Conservation (phyloP, 2,329 filamentous ascomycete species). For the Periconia sp. region DNA sequence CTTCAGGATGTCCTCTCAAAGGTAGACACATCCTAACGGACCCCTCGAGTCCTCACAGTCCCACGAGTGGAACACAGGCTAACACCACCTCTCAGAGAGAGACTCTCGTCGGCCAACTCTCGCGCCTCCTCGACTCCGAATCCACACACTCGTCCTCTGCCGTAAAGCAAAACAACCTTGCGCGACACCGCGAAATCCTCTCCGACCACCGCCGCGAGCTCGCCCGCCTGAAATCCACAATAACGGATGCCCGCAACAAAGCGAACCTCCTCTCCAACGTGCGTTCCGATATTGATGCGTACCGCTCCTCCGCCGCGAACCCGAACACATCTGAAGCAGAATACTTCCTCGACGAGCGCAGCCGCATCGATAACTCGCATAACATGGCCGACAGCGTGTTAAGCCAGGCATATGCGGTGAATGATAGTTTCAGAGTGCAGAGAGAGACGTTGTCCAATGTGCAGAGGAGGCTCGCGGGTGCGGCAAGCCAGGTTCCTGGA, state of each 20-base stretch:
- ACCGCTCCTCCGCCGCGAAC: conserved; percentile 68
- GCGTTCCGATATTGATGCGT: conserved; percentile 87
- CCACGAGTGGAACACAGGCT: background rate
- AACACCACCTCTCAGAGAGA: conserved; percentile 66
- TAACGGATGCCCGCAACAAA: conserved; percentile 78
- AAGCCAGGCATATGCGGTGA: conserved; percentile 94
- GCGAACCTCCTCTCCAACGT: conserved; percentile 90
- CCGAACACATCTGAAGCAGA: conserved; percentile 85
- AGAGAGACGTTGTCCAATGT: conserved; percentile 85
- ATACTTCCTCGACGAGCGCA: conserved; percentile 93
- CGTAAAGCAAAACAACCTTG: conserved; percentile 94
- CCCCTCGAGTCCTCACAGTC: conserved; percentile 6
- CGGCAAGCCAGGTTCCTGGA: conserved; percentile 88
- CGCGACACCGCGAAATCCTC: conserved; percentile 87
- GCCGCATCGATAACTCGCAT: conserved; percentile 84
- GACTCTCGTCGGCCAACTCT: conserved; percentile 75
- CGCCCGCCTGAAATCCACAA: conserved; percentile 68
- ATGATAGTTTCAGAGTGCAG: conserved; percentile 86
- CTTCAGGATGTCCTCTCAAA: conserved; percentile 83
- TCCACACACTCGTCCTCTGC: conserved; percentile 82
- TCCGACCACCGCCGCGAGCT: conserved; percentile 84
- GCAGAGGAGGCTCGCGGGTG: conserved; percentile 84
- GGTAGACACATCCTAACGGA: conserved; percentile 51
- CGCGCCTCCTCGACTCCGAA: conserved; percentile 91
- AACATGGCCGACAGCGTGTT: conserved; percentile 87